phyloP scores from a whole-genome alignment of 2,329 filamentous ascomycete species.

The Thermochaetoides dissita region DNA sequence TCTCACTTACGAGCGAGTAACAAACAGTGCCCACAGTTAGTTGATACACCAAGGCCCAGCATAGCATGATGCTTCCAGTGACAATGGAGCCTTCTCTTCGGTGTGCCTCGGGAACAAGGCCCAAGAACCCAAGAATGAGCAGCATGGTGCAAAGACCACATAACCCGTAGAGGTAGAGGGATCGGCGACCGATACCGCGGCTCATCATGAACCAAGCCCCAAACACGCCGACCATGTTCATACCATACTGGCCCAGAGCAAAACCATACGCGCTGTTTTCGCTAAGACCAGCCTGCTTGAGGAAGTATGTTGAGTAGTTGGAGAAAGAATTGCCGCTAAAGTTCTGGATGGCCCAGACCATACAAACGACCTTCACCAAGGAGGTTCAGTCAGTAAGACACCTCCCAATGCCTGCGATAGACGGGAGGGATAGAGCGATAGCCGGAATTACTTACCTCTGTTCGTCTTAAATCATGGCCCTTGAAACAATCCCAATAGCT shows the following conservation, averaged over 20 bases:
- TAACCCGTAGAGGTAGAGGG: conserved; percentile 63
- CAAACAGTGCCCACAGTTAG: conserved; percentile 78
- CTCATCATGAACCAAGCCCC: conserved; percentile 73
- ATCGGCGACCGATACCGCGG: conserved; percentile 57
- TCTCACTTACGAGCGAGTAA: conserved; percentile 75
- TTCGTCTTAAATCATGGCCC: conserved; percentile 63
- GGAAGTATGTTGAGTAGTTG: conserved; percentile 52
- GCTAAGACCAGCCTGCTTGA: conserved; percentile 43
- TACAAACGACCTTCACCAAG: conserved; percentile 36
- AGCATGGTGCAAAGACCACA: conserved; percentile 63
- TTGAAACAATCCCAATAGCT: conserved; percentile 75
- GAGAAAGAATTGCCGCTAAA: conserved; percentile 50
- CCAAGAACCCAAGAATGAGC: conserved; percentile 71
- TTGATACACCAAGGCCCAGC: conserved; percentile 74
- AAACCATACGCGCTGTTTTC: conserved; percentile 41
- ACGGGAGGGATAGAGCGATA: no score
- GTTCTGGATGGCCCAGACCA: conserved; percentile 51
- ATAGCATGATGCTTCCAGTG: conserved; percentile 72
- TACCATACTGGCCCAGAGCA: conserved; percentile 49
- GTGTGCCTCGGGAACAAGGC: conserved; percentile 51
- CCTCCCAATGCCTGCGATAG: no score
- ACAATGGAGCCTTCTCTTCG: conserved; percentile 52
- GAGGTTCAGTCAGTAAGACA: conserved; percentile 12
- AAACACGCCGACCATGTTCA: conserved; percentile 70
- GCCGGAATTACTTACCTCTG: conserved; percentile 31